Percentiles rank a stretch among this genome's conserved stretches.
These are phyloP conservation scores for Kwoniella mangroviensis DNA, from an alignment of 768 basidiomycete species.

Conservation along the genomic window DNA sequence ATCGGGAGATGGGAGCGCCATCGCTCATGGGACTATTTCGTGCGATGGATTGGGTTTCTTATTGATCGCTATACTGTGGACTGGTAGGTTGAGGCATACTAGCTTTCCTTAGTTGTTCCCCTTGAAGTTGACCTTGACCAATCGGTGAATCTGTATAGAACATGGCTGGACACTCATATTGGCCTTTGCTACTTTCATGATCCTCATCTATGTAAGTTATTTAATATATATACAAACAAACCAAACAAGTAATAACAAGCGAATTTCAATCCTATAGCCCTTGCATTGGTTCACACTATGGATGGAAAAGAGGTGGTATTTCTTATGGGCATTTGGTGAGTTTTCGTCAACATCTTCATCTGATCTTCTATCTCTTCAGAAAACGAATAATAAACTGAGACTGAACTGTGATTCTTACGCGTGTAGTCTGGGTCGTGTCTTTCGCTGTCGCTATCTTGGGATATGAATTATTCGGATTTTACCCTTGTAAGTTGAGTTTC, in stretches of 20 bases:
- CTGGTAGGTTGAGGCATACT: conserved; percentile 32
- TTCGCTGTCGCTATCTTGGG: conserved; percentile 44
- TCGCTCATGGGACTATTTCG: conserved; percentile 33
- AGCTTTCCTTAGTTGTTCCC: too few species aligned
- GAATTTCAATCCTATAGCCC: conserved; percentile 36
- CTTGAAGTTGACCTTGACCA: too few species aligned
- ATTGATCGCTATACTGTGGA: conserved; percentile 48
- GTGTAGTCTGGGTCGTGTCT: conserved; percentile 46
- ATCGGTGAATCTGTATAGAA: conserved; percentile 32
- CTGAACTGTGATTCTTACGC: neutral
- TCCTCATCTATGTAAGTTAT: conserved; percentile 55
- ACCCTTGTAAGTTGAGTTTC: conserved; percentile 35
- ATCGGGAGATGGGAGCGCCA: conserved; percentile 12
- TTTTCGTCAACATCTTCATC: neutral
- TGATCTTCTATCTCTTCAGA: too few species aligned
- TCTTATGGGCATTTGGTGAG: conserved; percentile 45
- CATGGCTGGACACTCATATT: conserved; percentile 58
- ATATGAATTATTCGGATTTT: conserved; percentile 49
- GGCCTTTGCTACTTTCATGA: conserved; percentile 56
- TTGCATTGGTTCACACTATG: conserved; percentile 47
- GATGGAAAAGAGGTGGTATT: conserved; percentile 53
- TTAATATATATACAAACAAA: too few species aligned
- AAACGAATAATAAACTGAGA: too few species aligned
- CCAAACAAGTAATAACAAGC: too few species aligned
- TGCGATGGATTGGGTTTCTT: conserved; percentile 53